Conservation (phyloP, 495 filamentous ascomycete genomes). For the Hypomontagnella monticulosa region DNA sequence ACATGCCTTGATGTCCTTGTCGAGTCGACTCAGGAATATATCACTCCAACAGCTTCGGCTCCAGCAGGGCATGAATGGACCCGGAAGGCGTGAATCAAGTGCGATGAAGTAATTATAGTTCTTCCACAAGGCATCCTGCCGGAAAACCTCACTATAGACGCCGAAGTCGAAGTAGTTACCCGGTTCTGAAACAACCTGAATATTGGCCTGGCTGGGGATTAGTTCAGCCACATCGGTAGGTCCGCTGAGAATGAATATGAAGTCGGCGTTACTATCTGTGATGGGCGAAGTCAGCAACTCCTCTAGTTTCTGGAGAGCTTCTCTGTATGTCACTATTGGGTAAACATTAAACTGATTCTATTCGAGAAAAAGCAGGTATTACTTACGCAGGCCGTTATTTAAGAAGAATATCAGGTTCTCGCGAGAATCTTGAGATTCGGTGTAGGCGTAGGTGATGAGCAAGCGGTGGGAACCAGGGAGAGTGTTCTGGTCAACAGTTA, state of each 20-base stretch:
- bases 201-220: conserved; percentile 40
- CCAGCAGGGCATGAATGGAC: conserved; percentile 49
- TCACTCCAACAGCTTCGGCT: conserved; percentile 47
- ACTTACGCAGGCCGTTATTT: conserved; percentile 41
- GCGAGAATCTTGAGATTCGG: conserved; percentile 36
- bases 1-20: conserved; percentile 45
- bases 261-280: conserved; percentile 46
- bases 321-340: too few species aligned
- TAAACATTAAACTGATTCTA: too few species aligned
- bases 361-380: not conserved
- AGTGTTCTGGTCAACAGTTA: not conserved
- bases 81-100: conserved; percentile 46
- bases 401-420: conserved; percentile 48
- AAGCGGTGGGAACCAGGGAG: not conserved
- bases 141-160: conserved; percentile 42
- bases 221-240: conserved; percentile 35
- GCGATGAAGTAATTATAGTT: conserved; percentile 48
- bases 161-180: conserved; percentile 48
- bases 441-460: conserved; percentile 47
- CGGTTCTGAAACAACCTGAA: conserved; percentile 36
- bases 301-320: not conserved
- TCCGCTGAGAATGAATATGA: conserved; percentile 52
- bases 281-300: not conserved
- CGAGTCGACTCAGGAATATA: conserved; percentile 41
- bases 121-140: conserved; percentile 41